These are phyloP conservation scores for Tanacetum coccineum DNA, from an alignment of 129 eudicot genomes.

Conservation along the genomic window DNA sequence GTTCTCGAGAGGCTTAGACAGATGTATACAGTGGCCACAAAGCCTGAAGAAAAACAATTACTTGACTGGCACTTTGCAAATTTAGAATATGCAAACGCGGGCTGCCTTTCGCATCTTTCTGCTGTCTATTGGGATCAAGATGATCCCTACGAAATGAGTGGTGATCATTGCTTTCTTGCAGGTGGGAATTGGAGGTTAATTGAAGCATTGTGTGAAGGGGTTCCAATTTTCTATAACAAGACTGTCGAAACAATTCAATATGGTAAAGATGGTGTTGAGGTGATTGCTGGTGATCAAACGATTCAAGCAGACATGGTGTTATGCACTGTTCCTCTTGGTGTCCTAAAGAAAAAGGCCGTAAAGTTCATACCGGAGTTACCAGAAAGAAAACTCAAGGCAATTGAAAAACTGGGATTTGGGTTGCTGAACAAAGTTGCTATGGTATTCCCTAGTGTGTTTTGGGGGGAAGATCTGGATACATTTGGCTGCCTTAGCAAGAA, in stretches of 20 bases:
- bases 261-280: conserved; percentile 63
- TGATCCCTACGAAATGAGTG: conserved; percentile 98
- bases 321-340: conserved; percentile 95
- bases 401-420: conserved; percentile 79
- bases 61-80: conserved; percentile 95
- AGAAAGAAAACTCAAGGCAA: conserved; percentile 67
- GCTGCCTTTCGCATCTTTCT: conserved; percentile 80
- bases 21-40: conserved; percentile 64
- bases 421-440: conserved; percentile 60
- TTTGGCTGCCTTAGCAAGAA: conserved; percentile 68
- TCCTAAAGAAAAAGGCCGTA: conserved; percentile 53
- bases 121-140: conserved; percentile 99
- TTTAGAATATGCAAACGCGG: conserved; percentile 92
- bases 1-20: conserved; percentile 74
- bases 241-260: conserved; percentile 59
- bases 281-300: conserved; percentile 61
- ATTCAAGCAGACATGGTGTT: conserved; percentile 70
- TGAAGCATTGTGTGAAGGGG: conserved; percentile 59
- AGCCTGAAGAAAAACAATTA: conserved; percentile 66
- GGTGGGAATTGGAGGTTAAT: conserved; percentile 88
- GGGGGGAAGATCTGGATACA: conserved; percentile 98
- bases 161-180: conserved; percentile 96
- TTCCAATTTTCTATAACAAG: conserved; percentile 74
- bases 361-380: conserved; percentile 75
- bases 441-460: conserved; percentile 72